Evolutionary conservation across 495 filamentous ascomycete species (phyloP).

Genomic region (Aspergillus incahuasiensis): DNA sequence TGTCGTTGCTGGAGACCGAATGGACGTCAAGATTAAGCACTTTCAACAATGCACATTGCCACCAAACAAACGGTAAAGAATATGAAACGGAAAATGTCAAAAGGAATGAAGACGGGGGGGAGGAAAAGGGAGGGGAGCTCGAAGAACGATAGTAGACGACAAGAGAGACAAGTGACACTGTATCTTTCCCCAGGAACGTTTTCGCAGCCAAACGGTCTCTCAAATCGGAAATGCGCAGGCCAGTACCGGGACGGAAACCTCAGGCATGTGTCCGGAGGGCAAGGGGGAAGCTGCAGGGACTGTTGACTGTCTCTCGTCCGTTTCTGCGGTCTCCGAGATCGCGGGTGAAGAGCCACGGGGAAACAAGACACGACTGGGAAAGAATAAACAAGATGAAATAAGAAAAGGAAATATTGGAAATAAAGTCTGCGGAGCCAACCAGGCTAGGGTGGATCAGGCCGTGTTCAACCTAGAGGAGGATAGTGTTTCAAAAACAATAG

Average conservation of each 20-base stretch:
- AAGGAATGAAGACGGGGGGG: conserved; percentile 4
- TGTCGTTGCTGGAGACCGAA: conserved; percentile 20
- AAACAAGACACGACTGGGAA: conserved; percentile 8
- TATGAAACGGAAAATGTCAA: conserved; percentile 6
- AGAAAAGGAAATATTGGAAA: conserved; percentile 9
- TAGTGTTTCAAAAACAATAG: conserved; percentile 23
- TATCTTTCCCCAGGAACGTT: conserved; percentile 19
- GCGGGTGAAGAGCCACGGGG: conserved; percentile 12
- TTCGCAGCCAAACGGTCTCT: conserved; percentile 30
- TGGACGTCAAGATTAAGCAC: conserved; percentile 16
- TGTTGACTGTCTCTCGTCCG: conserved; percentile 16
- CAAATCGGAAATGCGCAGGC: conserved; percentile 38
- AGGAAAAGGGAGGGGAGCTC: conserved; percentile 2
- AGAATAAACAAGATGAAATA: conserved; percentile 10
- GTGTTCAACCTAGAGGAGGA: conserved; percentile 21
- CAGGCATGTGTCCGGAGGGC: conserved; percentile 20
- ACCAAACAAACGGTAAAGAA: conserved; percentile 14
- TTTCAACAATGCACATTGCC: conserved; percentile 23
- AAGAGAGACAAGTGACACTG: conserved; percentile 20
- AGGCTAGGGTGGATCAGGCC: conserved; percentile 19
- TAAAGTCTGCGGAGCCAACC: conserved; percentile 18
- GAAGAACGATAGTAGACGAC: conserved; percentile 14
- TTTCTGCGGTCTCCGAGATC: conserved; percentile 12
- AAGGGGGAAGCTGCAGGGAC: conserved; percentile 40
- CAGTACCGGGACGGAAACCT: conserved; percentile 16